Conservation (phyloP, 441 rosid species). For the Eutrema salsugineum region DNA sequence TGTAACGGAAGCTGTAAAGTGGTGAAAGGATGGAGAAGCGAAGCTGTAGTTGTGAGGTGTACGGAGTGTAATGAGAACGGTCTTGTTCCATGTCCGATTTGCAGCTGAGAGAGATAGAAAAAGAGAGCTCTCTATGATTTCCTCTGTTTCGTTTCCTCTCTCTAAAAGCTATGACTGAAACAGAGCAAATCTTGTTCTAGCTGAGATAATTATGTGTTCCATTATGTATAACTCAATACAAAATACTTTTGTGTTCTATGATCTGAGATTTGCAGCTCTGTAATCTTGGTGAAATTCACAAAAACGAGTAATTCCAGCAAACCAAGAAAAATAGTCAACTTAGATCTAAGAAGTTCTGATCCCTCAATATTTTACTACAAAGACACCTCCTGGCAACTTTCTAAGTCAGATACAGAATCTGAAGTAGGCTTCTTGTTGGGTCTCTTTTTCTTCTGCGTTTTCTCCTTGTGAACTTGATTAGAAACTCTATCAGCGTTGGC, state of each 20-base stretch:
- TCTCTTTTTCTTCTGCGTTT: slow-evolving; percentile 46
- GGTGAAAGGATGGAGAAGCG: slow-evolving; percentile 38
- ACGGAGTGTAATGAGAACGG: slow-evolving; percentile 83
- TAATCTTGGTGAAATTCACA: not conserved
- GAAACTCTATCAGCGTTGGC: slow-evolving; percentile 71
- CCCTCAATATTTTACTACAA: not conserved
- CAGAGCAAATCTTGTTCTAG: slow-evolving; percentile 3
- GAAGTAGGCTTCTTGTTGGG: slow-evolving; percentile 22
- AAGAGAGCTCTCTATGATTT: not conserved
- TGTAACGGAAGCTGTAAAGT: slow-evolving; percentile 82
- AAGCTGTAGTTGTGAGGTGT: slow-evolving; percentile 50
- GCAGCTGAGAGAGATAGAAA: slow-evolving; percentile 40
- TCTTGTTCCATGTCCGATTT: slow-evolving; percentile 79
- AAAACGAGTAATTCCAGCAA: not conserved
- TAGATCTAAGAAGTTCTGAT: not conserved
- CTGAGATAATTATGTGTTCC: not conserved
- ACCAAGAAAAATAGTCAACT: not conserved
- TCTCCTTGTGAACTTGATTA: slow-evolving; percentile 40
- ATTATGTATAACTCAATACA: slow-evolving; percentile 19
- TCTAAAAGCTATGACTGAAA: not conserved
- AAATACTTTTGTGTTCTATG: not conserved
- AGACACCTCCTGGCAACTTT: not conserved
- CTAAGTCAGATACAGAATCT: slow-evolving; percentile 11
- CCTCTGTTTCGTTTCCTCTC: not conserved
- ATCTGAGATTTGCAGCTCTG: not conserved